A percentile compares a stretch with the other conserved stretches of the same genome.
phyloP scores from a whole-genome alignment of 768 basidiomycete genomes.

The Leccinellum luteum region DNA sequence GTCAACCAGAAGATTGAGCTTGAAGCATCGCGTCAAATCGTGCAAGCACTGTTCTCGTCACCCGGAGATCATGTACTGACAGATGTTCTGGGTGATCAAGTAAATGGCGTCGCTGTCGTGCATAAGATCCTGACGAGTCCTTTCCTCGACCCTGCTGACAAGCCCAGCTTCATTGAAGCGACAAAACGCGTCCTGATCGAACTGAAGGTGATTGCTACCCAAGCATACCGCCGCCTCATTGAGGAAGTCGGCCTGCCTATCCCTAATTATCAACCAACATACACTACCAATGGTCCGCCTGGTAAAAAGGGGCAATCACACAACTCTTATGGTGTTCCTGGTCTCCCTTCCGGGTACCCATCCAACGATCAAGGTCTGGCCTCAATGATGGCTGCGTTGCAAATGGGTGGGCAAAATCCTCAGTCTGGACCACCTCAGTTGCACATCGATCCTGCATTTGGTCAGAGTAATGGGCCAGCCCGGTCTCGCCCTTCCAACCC shows the following conservation, averaged over 20 bases:
- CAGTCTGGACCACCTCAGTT: slow-evolving; percentile 75
- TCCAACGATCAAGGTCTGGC: slow-evolving; percentile 82
- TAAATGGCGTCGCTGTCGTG: slow-evolving; percentile 90
- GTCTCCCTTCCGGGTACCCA: slow-evolving; percentile 75
- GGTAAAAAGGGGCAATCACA: slow-evolving; percentile 57
- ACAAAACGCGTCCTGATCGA: slow-evolving; percentile 89
- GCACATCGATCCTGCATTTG: slow-evolving; percentile 66
- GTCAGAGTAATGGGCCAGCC: slow-evolving; percentile 39
- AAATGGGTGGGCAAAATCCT: slow-evolving; percentile 87
- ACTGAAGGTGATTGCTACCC: slow-evolving; percentile 90
- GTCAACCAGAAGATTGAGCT: slow-evolving; percentile 96
- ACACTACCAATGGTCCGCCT: slow-evolving; percentile 57
- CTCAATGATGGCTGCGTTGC: slow-evolving; percentile 90
- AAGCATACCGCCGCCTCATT: slow-evolving; percentile 89
- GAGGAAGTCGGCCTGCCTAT: slow-evolving; percentile 94
- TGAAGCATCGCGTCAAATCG: slow-evolving; percentile 80
- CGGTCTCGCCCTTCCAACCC: slow-evolving; percentile 46
- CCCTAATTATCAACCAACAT: slow-evolving; percentile 81
- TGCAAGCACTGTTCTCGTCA: slow-evolving; percentile 89
- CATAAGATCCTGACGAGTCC: slow-evolving; percentile 90
- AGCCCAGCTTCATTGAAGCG: slow-evolving; percentile 72
- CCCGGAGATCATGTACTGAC: slow-evolving; percentile 87
- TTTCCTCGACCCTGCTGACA: slow-evolving; percentile 72
- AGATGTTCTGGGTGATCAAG: slow-evolving; percentile 93
- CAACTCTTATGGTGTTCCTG: slow-evolving; percentile 63